Percentiles rank a stretch among this genome's conserved stretches.
Evolutionary conservation across 352 stramenopile genomes (phyloP).

Genomic region (Globisporangium paddicum): DNA sequence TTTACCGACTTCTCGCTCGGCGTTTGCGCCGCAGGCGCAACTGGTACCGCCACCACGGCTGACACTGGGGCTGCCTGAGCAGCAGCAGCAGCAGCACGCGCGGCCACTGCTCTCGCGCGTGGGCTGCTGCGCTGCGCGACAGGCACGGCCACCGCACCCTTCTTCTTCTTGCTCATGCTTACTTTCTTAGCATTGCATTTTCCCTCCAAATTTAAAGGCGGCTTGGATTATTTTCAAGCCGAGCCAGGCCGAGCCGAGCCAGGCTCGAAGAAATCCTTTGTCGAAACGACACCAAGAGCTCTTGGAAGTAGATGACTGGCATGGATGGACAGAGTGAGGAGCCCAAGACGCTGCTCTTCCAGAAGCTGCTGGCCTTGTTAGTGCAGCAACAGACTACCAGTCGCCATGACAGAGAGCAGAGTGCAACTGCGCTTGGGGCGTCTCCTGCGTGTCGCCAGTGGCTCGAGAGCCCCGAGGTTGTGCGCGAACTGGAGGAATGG

Average conservation of each 20-base stretch:
- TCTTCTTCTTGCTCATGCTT: conserved; percentile 7
- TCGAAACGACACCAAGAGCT: too few species aligned
- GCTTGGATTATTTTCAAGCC: too few species aligned
- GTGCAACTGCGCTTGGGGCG: neutral
- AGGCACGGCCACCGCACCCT: neutral
- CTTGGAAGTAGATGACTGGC: too few species aligned
- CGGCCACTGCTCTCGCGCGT: neutral
- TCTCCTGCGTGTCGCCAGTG: neutral
- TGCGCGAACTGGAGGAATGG: conserved; percentile 4
- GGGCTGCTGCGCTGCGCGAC: conserved; percentile 8
- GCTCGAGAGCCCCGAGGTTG: neutral
- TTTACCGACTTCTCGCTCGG: neutral
- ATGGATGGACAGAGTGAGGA: neutral
- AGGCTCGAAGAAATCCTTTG: too few species aligned
- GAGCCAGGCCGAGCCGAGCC: too few species aligned
- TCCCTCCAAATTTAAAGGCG: neutral
- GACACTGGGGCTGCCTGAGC: neutral
- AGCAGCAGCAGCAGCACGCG: neutral
- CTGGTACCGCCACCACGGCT: neutral
- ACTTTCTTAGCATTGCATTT: neutral
- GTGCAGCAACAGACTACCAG: neutral
- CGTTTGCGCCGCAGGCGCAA: neutral
- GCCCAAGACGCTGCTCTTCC: neutral
- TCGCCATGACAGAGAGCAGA: neutral
- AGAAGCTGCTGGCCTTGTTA: neutral